Conservation (phyloP, 176 grass and related monocot genomes). For the Aegilops sharonensis region DNA sequence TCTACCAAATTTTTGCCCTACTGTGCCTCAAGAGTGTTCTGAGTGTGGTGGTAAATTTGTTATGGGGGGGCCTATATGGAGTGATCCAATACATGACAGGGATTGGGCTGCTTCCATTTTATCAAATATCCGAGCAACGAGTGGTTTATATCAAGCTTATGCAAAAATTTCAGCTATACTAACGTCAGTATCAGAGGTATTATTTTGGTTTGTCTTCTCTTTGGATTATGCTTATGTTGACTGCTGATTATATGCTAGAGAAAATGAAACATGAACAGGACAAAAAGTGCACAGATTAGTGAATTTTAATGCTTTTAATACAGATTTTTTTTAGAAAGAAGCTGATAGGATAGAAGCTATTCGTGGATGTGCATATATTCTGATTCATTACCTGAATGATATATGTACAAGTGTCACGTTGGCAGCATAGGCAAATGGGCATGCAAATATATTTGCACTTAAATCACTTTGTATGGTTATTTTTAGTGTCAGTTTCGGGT, state of each 20-base stretch:
- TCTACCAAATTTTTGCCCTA: slow-evolving; percentile 63
- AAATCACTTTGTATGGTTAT: neutral
- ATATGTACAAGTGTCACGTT: neutral
- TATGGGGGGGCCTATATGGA: slow-evolving; percentile 90
- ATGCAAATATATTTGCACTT: neutral
- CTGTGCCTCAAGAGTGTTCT: slow-evolving; percentile 62
- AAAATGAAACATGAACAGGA: neutral
- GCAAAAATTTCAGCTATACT: slow-evolving; percentile 71
- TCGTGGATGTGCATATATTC: neutral
- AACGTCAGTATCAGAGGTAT: slow-evolving; percentile 64
- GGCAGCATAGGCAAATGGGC: neutral
- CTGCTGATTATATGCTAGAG: neutral
- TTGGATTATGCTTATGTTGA: neutral
- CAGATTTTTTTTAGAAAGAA: neutral
- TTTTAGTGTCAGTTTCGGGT: neutral
- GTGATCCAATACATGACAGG: slow-evolving; percentile 76
- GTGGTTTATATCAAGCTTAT: slow-evolving; percentile 61
- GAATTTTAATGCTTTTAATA: neutral
- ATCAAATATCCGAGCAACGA: slow-evolving; percentile 46
- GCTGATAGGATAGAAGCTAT: neutral
- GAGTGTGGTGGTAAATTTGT: slow-evolving; percentile 76
- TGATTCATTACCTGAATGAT: neutral
- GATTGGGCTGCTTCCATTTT: slow-evolving; percentile 73
- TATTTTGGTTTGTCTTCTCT: neutral
- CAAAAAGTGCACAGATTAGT: neutral